Percentiles rank a stretch among this genome's conserved stretches.
phyloP scores from a whole-genome alignment of 352 stramenopile species.

The Globisporangium polare region DNA sequence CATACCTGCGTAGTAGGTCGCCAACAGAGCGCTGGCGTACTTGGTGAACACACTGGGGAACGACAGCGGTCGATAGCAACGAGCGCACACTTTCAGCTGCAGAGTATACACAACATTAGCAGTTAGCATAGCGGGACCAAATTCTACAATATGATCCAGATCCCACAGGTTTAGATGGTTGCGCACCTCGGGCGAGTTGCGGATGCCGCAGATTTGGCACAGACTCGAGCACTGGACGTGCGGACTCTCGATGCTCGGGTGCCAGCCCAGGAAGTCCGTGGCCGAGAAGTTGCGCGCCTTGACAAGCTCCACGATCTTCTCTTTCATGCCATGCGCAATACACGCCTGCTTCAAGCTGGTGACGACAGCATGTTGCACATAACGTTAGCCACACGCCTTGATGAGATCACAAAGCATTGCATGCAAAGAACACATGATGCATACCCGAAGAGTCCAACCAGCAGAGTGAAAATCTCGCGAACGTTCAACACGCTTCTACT shows the following conservation, averaged over 20 bases:
- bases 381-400: too few relatives aligned
- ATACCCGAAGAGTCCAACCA: slow-evolving; percentile 77
- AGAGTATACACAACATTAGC: not conserved
- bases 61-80: slow-evolving; percentile 53
- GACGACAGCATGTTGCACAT: too few relatives aligned
- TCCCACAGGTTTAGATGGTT: not conserved
- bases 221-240: slow-evolving; percentile 70
- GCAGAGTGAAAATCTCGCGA: slow-evolving; percentile 70
- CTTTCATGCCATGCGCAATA: slow-evolving; percentile 54
- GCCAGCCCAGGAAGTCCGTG: slow-evolving; percentile 78
- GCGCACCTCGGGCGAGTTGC: slow-evolving; percentile 61
- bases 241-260: slow-evolving; percentile 69
- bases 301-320: slow-evolving; percentile 48
- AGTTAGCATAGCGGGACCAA: not conserved
- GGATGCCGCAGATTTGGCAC: slow-evolving; percentile 67
- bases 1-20: slow-evolving; percentile 72
- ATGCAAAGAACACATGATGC: not conserved
- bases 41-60: slow-evolving; percentile 79
- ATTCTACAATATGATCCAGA: not conserved
- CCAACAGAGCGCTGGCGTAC: slow-evolving; percentile 66
- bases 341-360: slow-evolving; percentile 58
- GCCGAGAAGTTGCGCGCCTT: slow-evolving; percentile 62
- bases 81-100: slow-evolving; percentile 28
- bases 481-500: slow-evolving; percentile 52
- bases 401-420: not conserved